Evolutionary conservation across 2,329 filamentous ascomycete genomes (phyloP).

Genomic region (Fusarium sp.): DNA sequence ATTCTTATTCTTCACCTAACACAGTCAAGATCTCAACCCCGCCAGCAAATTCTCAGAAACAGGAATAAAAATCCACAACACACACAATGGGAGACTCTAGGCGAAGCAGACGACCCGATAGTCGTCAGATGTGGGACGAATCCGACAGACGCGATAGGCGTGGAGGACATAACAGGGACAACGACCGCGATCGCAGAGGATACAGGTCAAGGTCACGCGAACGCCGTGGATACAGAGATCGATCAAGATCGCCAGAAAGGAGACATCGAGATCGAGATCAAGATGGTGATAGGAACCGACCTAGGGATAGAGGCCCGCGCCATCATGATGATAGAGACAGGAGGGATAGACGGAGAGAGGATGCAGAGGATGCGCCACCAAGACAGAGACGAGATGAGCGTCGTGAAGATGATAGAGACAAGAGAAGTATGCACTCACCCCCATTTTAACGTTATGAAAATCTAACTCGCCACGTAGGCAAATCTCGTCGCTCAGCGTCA

Average conservation of each 20-base stretch:
- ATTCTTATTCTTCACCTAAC: constrained; percentile 7
- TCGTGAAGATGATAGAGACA: constrained; percentile 41
- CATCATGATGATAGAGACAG: constrained; percentile 41
- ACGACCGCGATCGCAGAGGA: constrained; percentile 47
- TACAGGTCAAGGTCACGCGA: constrained; percentile 51
- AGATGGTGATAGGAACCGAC: constrained; percentile 51
- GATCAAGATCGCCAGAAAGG: constrained; percentile 51
- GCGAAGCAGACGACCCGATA: constrained; percentile 57
- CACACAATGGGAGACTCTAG: constrained; percentile 49
- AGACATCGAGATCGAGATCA: constrained; percentile 55
- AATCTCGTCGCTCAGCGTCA: constrained; percentile 52
- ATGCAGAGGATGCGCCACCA: constrained; percentile 37
- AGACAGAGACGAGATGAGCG: constrained; percentile 37
- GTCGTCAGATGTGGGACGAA: constrained; percentile 71
- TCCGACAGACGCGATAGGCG: constrained; percentile 54
- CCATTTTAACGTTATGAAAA: neutral
- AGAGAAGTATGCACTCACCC: constrained; percentile 35
- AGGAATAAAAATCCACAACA: neutral
- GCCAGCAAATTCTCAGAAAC: neutral
- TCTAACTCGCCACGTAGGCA: constrained; percentile 32
- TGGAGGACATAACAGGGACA: constrained; percentile 44
- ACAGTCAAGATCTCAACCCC: neutral
- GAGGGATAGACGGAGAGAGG: constrained; percentile 42
- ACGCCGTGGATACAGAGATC: constrained; percentile 48
- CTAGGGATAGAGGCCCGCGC: constrained; percentile 46